Evolutionary conservation across 108 stramenopile genomes (phyloP).

Genomic region (Asterionellopsis glacialis): DNA sequence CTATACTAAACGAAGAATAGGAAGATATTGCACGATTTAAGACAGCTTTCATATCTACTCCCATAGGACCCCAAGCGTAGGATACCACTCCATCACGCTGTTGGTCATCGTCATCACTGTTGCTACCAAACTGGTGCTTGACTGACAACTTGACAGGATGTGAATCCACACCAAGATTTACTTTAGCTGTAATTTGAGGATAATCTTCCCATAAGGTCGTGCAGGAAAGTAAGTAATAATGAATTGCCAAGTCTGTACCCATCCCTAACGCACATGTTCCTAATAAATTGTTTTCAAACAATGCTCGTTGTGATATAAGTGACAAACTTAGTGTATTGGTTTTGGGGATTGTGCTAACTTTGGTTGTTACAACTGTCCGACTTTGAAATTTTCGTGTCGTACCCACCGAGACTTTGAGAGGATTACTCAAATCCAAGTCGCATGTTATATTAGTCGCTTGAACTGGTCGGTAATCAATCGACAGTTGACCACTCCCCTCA

Average conservation of each 20-base stretch:
- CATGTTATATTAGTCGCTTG: constrained; percentile 22
- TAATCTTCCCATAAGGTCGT: constrained; percentile 1
- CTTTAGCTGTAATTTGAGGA: constrained; percentile 7
- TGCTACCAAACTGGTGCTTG: constrained; percentile 12
- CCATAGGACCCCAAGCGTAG: constrained; percentile 28
- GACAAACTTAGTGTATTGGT: constrained; percentile 8
- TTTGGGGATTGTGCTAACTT: constrained; percentile 2
- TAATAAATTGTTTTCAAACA: constrained; percentile 8
- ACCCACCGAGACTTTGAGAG: neutral
- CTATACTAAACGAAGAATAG: constrained; percentile 24
- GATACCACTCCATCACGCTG: constrained; percentile 10
- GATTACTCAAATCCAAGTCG: constrained; percentile 10
- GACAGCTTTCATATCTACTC: constrained; percentile 16
- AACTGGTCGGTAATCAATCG: constrained; percentile 24
- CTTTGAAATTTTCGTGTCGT: neutral
- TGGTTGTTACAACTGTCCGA: constrained; percentile 2
- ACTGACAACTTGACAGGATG: constrained; percentile 4
- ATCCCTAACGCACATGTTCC: constrained; percentile 15
- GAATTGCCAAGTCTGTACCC: constrained; percentile 7
- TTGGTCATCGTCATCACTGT: constrained; percentile 18
- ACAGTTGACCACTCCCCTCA: constrained; percentile 10
- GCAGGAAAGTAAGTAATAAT: constrained; percentile 10
- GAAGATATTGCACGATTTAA: constrained; percentile 14
- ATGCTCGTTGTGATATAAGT: constrained; percentile 11
- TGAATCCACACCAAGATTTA: constrained; percentile 16